These are phyloP conservation scores for Fusarium secorum DNA, from an alignment of 2,329 filamentous ascomycete species.

Conservation along the genomic window DNA sequence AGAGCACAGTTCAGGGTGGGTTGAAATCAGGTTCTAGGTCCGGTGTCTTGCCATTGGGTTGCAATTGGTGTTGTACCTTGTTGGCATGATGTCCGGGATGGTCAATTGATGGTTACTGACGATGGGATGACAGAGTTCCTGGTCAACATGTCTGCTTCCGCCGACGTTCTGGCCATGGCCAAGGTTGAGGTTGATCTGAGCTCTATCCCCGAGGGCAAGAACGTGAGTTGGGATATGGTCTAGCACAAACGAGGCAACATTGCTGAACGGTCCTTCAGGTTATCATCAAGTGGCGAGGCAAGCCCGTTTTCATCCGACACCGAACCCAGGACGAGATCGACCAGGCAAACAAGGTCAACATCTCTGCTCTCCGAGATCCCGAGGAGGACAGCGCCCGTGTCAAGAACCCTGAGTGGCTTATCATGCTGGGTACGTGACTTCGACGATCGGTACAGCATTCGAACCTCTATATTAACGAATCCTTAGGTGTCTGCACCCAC, in stretches of 20 bases:
- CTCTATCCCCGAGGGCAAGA: slow-evolving; percentile 98
- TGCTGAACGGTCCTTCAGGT: slow-evolving; percentile 61
- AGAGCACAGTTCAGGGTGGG: slow-evolving; percentile 97
- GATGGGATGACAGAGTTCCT: slow-evolving; percentile 79
- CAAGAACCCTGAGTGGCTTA: slow-evolving; percentile 97
- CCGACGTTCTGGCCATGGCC: slow-evolving; percentile 97
- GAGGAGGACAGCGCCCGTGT: slow-evolving; percentile 91
- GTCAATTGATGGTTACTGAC: slow-evolving; percentile 44
- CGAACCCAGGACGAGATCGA: slow-evolving; percentile 92
- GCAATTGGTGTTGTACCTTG: slow-evolving; percentile 37
- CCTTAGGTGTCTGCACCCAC: slow-evolving; percentile 93
- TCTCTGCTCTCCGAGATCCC: slow-evolving; percentile 86
- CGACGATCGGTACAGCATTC: neutral
- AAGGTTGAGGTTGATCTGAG: slow-evolving; percentile 98
- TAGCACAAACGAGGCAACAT: neutral
- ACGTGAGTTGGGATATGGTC: slow-evolving; percentile 67
- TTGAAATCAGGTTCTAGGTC: slow-evolving; percentile 42
- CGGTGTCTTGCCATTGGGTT: slow-evolving; percentile 41
- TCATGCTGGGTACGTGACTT: slow-evolving; percentile 84
- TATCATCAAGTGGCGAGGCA: slow-evolving; percentile 99
- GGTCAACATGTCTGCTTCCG: slow-evolving; percentile 99
- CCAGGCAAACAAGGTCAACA: slow-evolving; percentile 88
- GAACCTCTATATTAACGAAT: slow-evolving; percentile 18
- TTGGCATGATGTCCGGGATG: slow-evolving; percentile 7
- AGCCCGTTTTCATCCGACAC: slow-evolving; percentile 99